Evolutionary conservation across 2,329 filamentous ascomycete genomes (phyloP), one percentile per base, ranked within the genome.

Genomic region (Penicillium sp.): DNA sequence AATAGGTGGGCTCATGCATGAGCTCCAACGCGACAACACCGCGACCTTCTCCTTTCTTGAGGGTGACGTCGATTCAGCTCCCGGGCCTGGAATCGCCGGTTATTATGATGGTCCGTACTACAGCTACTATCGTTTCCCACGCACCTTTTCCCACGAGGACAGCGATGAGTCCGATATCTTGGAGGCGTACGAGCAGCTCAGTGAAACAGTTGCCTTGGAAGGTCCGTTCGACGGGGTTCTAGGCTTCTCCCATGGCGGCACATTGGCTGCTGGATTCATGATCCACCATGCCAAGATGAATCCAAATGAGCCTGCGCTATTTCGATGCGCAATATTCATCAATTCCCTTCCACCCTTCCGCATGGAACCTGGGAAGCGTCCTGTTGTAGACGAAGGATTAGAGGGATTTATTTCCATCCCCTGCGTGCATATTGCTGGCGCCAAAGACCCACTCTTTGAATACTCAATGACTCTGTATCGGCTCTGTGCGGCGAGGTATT

Each of bases 231-330:
- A 75, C 38, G 71, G 70, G 7, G 55, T 73, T 40, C 58, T 74
- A 21, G 72, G 72, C 29, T 75, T 74, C 59, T 72, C 69, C 11
- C 70, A 75, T 39, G 72, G 72, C 8, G 72, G 65, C 15, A 70
- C 70, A 11, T 55, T 74, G 34, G 71, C 71, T 2, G 63, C 66
- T 3, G 63, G 61, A 3, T 70, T 68, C 40, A 61, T 75, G 19
- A 62, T 70, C 36, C 65, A 72, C 16, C 65, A 69, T 27, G 65
- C 68, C 7, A 65, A 69, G 50, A 58, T 61, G 13, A 60, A 58
- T 23, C 66, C 66, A 23, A 46, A 60, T 5, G 58, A 62, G 16
- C 51, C 61, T 19, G 61, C 64, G 3, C 58, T 65, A 3, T 70
- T 75, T 55, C 66, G 68, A 34, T 72, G 70, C 43, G 72, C 72